Evolutionary conservation across 1,284 basidiomycete species (phyloP).

Genomic region (Termitomyces sp.): DNA sequence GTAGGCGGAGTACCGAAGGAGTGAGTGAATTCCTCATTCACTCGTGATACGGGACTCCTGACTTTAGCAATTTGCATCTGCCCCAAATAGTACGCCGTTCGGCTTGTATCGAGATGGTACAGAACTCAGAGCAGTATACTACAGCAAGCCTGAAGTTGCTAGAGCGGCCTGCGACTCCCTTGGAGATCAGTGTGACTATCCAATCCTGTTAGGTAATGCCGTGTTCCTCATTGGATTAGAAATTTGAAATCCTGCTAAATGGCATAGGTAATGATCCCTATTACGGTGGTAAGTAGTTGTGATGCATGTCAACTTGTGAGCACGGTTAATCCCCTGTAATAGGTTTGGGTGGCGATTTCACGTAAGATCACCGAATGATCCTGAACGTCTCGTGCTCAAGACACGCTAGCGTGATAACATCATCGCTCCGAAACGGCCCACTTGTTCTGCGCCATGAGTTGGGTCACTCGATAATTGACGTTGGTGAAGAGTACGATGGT

Average conservation of each 20-base stretch:
- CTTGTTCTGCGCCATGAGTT: slow-evolving; percentile 80
- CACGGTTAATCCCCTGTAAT: neutral
- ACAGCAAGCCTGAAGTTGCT: slow-evolving; percentile 62
- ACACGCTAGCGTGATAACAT: slow-evolving; percentile 63
- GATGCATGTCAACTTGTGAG: neutral
- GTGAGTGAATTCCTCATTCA: slow-evolving; percentile 30
- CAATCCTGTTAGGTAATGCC: slow-evolving; percentile 64
- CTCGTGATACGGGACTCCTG: neutral
- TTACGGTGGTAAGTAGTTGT: slow-evolving; percentile 60
- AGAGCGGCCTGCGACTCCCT: slow-evolving; percentile 64
- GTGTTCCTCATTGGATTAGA: neutral
- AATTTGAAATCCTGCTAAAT: neutral
- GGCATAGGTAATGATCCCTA: slow-evolving; percentile 69
- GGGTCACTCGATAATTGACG: slow-evolving; percentile 74
- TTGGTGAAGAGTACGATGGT: slow-evolving; percentile 87
- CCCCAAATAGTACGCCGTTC: slow-evolving; percentile 55
- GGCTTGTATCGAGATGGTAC: slow-evolving; percentile 78
- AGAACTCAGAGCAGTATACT: slow-evolving; percentile 76
- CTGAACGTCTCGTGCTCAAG: slow-evolving; percentile 6
- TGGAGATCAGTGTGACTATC: slow-evolving; percentile 69
- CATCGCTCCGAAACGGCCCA: slow-evolving; percentile 73
- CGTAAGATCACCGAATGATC: slow-evolving; percentile 41
- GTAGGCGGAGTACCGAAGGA: slow-evolving; percentile 63
- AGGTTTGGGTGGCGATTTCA: slow-evolving; percentile 80
- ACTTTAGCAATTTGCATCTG: neutral